phyloP scores from a whole-genome alignment of 208 protist genomes.

The Trypanosoma congolense region DNA sequence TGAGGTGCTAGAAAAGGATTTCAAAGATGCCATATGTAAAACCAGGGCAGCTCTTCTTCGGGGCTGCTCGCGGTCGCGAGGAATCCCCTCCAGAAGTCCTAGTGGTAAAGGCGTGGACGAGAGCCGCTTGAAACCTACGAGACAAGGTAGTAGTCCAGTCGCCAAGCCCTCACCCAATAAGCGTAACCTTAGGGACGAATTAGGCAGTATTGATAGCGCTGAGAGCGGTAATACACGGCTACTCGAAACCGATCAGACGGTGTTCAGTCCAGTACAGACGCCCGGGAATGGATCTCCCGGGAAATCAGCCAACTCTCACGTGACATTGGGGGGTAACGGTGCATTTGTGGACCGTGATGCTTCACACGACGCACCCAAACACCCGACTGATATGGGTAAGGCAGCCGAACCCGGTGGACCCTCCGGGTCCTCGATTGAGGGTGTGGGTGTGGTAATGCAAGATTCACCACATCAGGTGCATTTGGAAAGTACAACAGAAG shows the following conservation, averaged over 20 bases:
- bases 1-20: slow-evolving; percentile 5
- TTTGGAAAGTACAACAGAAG: too few relatives aligned
- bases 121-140: too few relatives aligned
- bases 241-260: neutral
- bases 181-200: too few relatives aligned
- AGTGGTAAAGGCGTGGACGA: neutral
- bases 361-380: too few relatives aligned
- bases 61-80: neutral
- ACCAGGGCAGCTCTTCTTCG: neutral
- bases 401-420: too few relatives aligned
- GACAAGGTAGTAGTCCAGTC: too few relatives aligned
- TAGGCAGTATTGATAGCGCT: too few relatives aligned
- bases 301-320: neutral
- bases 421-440: too few relatives aligned
- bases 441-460: too few relatives aligned
- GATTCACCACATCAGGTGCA: too few relatives aligned
- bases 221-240: neutral
- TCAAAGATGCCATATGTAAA: slow-evolving; percentile 12
- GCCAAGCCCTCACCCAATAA: too few relatives aligned
- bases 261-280: neutral
- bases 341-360: neutral
- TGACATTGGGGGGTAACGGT: neutral
- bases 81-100: neutral
- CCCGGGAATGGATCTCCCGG: neutral
- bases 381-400: too few relatives aligned